Evolutionary conservation across 1,284 basidiomycete genomes (phyloP).

Genomic region (Sanghuangporus weigelae): DNA sequence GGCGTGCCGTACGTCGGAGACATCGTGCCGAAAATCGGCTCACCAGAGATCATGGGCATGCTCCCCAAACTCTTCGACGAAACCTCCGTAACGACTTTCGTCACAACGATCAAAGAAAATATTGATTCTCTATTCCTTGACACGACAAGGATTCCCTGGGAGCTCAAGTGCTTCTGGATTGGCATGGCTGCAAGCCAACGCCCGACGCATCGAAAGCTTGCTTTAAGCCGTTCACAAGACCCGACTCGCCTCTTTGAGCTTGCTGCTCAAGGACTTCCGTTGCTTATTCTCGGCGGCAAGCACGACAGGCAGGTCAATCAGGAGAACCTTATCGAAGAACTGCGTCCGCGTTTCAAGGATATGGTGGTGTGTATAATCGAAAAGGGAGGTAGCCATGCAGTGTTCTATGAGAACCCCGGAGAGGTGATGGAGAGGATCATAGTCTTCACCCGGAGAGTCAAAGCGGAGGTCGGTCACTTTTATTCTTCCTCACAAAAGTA

Average conservation of each 20-base stretch:
- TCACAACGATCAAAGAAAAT: background rate
- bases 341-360: conserved; percentile 4
- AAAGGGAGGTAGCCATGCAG: conserved; percentile 10
- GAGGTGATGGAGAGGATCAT: conserved; percentile 5
- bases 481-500: background rate
- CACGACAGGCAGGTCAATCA: background rate
- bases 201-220: background rate
- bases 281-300: conserved; percentile 5
- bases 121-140: background rate
- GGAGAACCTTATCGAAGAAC: background rate
- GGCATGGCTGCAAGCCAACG: background rate
- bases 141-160: background rate
- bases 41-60: background rate
- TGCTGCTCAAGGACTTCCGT: background rate
- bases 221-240: conserved; percentile 3
- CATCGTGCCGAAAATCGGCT: background rate
- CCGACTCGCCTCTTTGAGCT: conserved; percentile 2
- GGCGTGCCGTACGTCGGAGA: conserved; percentile 2
- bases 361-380: background rate
- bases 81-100: background rate
- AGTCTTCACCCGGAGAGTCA: background rate
- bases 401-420: conserved; percentile 2
- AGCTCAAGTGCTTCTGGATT: background rate
- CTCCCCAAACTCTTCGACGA: background rate
- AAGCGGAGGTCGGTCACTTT: background rate